These are phyloP conservation scores for Paramyrothecium roridum DNA, from an alignment of 2,329 filamentous ascomycete genomes.

Conservation along the genomic window DNA sequence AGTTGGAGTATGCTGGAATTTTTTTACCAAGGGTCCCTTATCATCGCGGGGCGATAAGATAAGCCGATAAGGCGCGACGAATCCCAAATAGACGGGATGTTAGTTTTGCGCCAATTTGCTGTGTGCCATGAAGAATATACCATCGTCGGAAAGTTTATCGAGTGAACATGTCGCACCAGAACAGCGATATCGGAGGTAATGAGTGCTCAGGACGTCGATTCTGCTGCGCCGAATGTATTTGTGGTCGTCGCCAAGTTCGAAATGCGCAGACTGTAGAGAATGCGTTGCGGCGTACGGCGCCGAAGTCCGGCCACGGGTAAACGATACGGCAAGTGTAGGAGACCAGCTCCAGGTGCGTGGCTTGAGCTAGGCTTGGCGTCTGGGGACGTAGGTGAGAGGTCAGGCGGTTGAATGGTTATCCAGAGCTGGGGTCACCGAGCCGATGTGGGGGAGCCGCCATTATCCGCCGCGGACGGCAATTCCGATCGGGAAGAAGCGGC, in stretches of 20 bases:
- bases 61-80: neutral
- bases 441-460: neutral
- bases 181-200: no score
- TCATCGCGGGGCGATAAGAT: constrained; percentile 20
- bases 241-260: no score
- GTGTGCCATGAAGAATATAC: no score
- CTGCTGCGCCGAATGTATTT: no score
- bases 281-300: no score
- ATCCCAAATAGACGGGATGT: neutral
- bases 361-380: neutral
- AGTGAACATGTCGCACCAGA: no score
- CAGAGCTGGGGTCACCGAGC: neutral
- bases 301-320: neutral
- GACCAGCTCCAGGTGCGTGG: neutral
- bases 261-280: no score
- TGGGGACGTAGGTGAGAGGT: neutral
- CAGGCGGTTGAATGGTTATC: neutral
- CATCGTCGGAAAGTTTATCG: no score
- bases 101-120: no score
- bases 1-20: neutral
- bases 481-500: neutral
- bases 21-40: constrained; percentile 6
- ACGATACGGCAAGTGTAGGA: neutral
- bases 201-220: no score
- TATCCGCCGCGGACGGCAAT: neutral